Percentiles rank a stretch among this genome's conserved stretches.
phyloP scores from a whole-genome alignment of 2,329 filamentous ascomycete genomes.

The Penicillium sp. region DNA sequence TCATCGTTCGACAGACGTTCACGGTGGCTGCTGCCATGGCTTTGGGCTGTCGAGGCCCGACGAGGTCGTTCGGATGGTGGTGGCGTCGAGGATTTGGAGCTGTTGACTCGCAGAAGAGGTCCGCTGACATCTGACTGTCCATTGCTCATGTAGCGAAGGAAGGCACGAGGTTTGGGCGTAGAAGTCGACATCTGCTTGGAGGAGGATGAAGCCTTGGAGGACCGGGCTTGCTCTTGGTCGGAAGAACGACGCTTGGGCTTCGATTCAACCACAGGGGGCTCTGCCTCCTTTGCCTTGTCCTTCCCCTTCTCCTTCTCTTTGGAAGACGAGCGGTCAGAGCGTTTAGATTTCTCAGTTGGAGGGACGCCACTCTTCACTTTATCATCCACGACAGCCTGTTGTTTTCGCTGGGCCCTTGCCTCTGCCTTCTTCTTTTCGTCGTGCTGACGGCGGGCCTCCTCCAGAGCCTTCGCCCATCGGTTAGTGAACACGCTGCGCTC shows the following conservation, averaged over 20 bases:
- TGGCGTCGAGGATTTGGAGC: slow-evolving; percentile 31
- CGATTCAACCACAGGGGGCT: slow-evolving; percentile 11
- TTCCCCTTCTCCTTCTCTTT: slow-evolving; percentile 9
- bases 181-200: slow-evolving; percentile 28
- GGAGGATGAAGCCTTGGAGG: slow-evolving; percentile 25
- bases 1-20: slow-evolving; percentile 24
- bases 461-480: slow-evolving; percentile 35
- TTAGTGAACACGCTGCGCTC: slow-evolving; percentile 34
- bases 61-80: slow-evolving; percentile 31
- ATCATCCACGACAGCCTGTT: slow-evolving; percentile 21
- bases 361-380: slow-evolving; percentile 22
- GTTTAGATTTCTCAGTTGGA: slow-evolving; percentile 13
- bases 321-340: slow-evolving; percentile 20
- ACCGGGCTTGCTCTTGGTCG: slow-evolving; percentile 20
- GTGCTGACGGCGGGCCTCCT: slow-evolving; percentile 37
- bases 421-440: slow-evolving; percentile 33
- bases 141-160: slow-evolving; percentile 38
- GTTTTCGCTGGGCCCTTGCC: slow-evolving; percentile 18
- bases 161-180: slow-evolving; percentile 24
- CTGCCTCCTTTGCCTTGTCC: slow-evolving; percentile 9
- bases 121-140: slow-evolving; percentile 43
- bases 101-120: slow-evolving; percentile 41
- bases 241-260: slow-evolving; percentile 17
- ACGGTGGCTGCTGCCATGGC: slow-evolving; percentile 24
- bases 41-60: slow-evolving; percentile 33